Base-by-base conservation (phyloP, 176 grass and related monocot genomes). In the Aegilops sharonensis region DNA sequence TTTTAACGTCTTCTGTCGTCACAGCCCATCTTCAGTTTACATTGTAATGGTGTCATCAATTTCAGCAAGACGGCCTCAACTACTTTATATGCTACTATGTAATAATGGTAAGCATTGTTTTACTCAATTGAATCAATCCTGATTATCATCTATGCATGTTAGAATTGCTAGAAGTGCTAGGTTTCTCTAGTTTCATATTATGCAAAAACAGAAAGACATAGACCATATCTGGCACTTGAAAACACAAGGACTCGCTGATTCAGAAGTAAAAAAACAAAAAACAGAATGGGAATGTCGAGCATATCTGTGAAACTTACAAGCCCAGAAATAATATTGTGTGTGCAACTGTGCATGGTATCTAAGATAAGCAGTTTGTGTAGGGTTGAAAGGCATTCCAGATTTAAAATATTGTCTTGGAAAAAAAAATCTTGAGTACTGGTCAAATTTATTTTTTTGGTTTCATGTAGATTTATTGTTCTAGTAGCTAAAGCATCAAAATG, bases 21-120 rank as follows among this genome's bases (percentile, higher is more conserved):
- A 79, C 25, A 25, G 60, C 3, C 17, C 30, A 29, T 21, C 52
- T 12, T 50, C 12, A 9, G 12, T 9, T 40, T 4, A 3, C 9
- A 14, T 8, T 74, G 78, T 57, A 81, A 91, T 91, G 93, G 37
- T 8, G 15, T 12, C 34, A 4, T 37, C 77, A 64, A 30, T 75
- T 30, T 75, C 80, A 21, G 11, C 29, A 65, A 84, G 42, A 57
- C 63, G 4, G 34, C 30, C 62, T 32, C 79, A 75, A 11, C 78
- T n/a, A 70, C 23, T 82, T 57, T 72, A 66, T 60, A 17, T 45
- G 30, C 10, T 43, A 0, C n/a, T n/a, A n/a, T 6, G 11, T 47
- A 47, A 47, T 13, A 47, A 47, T 13, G 3, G 42, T 43, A 43
- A 85, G 24, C 6, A 79, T 15, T 35, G 86, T 91, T 91, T 71